Conservation (phyloP, 805 yeast genomes). For the Candida nemodendra region DNA sequence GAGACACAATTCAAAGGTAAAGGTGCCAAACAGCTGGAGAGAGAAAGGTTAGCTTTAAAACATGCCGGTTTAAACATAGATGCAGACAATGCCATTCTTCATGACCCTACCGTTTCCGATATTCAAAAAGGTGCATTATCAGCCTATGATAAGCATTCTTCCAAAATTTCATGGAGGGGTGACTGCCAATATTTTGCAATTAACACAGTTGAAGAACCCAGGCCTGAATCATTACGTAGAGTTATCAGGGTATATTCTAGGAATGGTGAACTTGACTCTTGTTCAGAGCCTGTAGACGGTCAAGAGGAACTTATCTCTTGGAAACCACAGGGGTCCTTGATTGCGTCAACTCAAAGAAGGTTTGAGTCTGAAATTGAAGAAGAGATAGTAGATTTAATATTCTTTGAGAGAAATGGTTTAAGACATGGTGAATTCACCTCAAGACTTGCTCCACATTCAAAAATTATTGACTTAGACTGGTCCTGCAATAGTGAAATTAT, state of each 20-base stretch:
- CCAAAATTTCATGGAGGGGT: constrained; percentile 86
- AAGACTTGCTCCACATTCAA: constrained; percentile 52
- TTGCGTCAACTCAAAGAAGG: constrained; percentile 77
- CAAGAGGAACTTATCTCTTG: constrained; percentile 74
- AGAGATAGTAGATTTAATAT: constrained; percentile 54
- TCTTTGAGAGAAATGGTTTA: constrained; percentile 91
- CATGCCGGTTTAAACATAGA: constrained; percentile 70
- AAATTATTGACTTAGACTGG: constrained; percentile 65
- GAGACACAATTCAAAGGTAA: constrained; percentile 96
- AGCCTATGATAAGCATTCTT: constrained; percentile 47
- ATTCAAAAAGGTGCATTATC: constrained; percentile 69
- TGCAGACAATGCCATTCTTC: constrained; percentile 48
- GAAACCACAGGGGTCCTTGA: constrained; percentile 88
- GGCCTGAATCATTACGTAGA: constrained; percentile 53
- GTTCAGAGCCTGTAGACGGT: constrained; percentile 86
- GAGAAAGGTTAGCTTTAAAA: constrained; percentile 54
- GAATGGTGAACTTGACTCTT: constrained; percentile 75
- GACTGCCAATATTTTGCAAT: constrained; percentile 84
- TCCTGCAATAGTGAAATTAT: constrained; percentile 76
- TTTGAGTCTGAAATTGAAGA: constrained; percentile 50
- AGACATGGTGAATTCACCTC: constrained; percentile 84
- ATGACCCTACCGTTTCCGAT: constrained; percentile 86
- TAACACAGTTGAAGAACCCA: constrained; percentile 54
- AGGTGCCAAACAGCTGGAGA: constrained; percentile 79
- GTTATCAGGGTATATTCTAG: constrained; percentile 80